Base-by-base conservation (phyloP, 2,329 filamentous ascomycete genomes). In the Epichloe sp. region DNA sequence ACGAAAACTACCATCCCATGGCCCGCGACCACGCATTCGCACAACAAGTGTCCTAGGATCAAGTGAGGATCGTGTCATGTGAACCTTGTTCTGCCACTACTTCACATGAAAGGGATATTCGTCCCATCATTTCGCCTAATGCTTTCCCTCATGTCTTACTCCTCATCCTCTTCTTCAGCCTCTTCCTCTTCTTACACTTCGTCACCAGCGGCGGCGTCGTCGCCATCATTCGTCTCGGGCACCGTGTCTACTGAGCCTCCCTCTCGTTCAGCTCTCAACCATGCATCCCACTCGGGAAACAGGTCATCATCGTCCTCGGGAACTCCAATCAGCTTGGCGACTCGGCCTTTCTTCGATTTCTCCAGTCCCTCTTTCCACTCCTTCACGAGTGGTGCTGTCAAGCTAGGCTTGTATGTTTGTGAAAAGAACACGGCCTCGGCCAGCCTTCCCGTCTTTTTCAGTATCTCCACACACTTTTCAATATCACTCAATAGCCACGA, bases 241-340 rank as follows among this genome's bases (percentile, higher is more conserved):
- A 37, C 21, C n/a, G 26, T 26, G 19, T 43, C 50, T 12, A 50
- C 64, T 53, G 69, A 63, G 3, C 73, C 75, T 3, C 86, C 85
- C 59, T 89, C 83, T 53, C 77, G 79, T 72, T 97, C 93, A 55
- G 95, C 65, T 62, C 78, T 77, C 59, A 97, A 65, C 74, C 88
- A 96, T 67, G 93, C 85, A 4, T 95, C 86, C 93, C 93, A 98
- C 62, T 96, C 88, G 0, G 91, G 91, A 71, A 98, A 98, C 59
- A 98, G 77, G 3, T 95, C 90, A 41, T 85, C 85, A 53, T 89
- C 87, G 59, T 86, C 83, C 0, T 81, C 86, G 0, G 93, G 93
- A 0, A 88, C 77, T 54, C 86, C 91, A 50, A 98, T 78, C 48
- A 89, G 75, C 70, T 91, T 85, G 11, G 86, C 81, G 4, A 97